Evolutionary conservation across 2,329 filamentous ascomycete genomes (phyloP).

Genomic region (Arthroderma uncinatum): DNA sequence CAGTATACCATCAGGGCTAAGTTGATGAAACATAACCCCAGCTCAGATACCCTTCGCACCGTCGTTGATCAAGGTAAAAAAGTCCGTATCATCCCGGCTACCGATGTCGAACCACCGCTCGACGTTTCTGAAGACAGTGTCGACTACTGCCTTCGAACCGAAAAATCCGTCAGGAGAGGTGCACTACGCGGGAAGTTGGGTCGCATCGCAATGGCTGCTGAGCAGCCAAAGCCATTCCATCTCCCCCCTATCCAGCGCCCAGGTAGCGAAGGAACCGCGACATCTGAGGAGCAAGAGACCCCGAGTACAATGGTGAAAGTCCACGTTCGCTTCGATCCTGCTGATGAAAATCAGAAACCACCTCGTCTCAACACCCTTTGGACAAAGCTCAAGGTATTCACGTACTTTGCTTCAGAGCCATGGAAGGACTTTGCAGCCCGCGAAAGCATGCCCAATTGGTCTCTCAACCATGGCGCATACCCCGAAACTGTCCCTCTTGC

Average conservation of each 20-base stretch:
- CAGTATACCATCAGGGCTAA: slow-evolving; percentile 45
- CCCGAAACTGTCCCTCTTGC: slow-evolving; percentile 44
- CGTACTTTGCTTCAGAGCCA: slow-evolving; percentile 45
- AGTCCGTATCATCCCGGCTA: slow-evolving; percentile 49
- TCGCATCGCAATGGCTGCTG: slow-evolving; percentile 45
- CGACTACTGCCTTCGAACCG: slow-evolving; percentile 44
- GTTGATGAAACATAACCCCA: slow-evolving; percentile 31
- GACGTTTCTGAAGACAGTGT: slow-evolving; percentile 37
- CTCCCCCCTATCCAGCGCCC: slow-evolving; percentile 24
- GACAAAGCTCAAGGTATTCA: slow-evolving; percentile 47
- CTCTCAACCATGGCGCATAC: slow-evolving; percentile 42
- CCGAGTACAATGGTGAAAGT: slow-evolving; percentile 47
- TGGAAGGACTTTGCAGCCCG: slow-evolving; percentile 41
- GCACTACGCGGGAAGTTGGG: slow-evolving; percentile 47
- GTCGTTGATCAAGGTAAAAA: slow-evolving; percentile 44
- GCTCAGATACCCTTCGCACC: slow-evolving; percentile 30
- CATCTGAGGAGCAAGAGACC: slow-evolving; percentile 21
- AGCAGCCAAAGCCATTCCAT: slow-evolving; percentile 47
- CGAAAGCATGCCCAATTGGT: slow-evolving; percentile 29
- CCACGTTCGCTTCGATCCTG: slow-evolving; percentile 51
- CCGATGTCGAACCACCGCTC: slow-evolving; percentile 50
- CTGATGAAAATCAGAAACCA: slow-evolving; percentile 38
- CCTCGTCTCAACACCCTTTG: slow-evolving; percentile 43
- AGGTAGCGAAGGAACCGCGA: slow-evolving; percentile 21
- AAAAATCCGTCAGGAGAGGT: slow-evolving; percentile 51